A percentile compares a stretch with the other conserved stretches of the same genome.
Evolutionary conservation across 352 stramenopile genomes (phyloP).

Genomic region (Thalassiosira hispida): DNA sequence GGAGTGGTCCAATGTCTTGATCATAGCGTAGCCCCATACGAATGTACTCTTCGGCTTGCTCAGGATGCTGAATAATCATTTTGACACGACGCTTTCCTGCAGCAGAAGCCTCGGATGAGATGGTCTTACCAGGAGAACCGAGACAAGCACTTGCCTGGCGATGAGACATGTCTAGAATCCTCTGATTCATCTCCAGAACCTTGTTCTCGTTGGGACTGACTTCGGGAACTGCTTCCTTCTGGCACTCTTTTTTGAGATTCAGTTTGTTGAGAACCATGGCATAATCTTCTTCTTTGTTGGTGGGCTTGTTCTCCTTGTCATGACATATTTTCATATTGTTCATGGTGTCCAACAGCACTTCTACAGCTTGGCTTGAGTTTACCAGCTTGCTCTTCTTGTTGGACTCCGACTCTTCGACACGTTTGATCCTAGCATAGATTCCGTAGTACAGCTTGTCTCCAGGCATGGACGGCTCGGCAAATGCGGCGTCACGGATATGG

Average conservation of each 20-base stretch:
- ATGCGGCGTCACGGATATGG: not conserved
- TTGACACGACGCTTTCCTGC: constrained; percentile 2
- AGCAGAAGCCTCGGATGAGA: not conserved
- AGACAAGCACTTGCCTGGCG: not conserved
- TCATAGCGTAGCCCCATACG: constrained; percentile 12
- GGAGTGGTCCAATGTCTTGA: not conserved
- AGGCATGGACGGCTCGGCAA: not conserved
- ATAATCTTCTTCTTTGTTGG: not conserved
- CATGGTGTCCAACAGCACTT: not conserved
- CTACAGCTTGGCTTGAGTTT: not conserved
- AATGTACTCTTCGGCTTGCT: not conserved
- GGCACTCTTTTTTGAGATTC: not conserved
- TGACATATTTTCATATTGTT: too few species aligned
- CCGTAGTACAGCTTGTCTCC: not conserved
- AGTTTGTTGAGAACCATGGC: not conserved
- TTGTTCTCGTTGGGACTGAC: not conserved
- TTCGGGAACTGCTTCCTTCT: not conserved
- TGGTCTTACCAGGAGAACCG: not conserved
- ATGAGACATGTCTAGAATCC: constrained; percentile 7
- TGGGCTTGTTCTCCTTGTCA: too few species aligned
- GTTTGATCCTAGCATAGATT: not conserved
- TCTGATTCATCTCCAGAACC: not conserved
- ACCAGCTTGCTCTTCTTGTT: not conserved
- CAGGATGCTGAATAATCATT: constrained; percentile 8
- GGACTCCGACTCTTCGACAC: not conserved